phyloP scores from a whole-genome alignment of 371 early-diverging fungal genomes.

The Encephalitozoon cuniculi region DNA sequence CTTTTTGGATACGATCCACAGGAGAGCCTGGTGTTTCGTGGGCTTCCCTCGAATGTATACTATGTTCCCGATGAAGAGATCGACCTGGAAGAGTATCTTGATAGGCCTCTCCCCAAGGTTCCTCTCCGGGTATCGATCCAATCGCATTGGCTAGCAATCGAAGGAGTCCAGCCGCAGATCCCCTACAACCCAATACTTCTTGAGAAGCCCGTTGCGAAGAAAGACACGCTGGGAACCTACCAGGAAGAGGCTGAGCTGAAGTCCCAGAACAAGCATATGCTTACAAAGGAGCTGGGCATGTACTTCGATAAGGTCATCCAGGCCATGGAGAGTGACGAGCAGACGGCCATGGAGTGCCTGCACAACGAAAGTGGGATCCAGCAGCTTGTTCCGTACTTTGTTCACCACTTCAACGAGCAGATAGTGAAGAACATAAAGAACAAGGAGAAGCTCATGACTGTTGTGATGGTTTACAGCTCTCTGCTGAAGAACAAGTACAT shows the following conservation, averaged over 20 bases:
- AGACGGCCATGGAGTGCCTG: constrained; percentile 75
- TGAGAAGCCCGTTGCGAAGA: constrained; percentile 62
- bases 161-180: constrained; percentile 94
- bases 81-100: constrained; percentile 79
- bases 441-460: constrained; percentile 61
- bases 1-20: constrained; percentile 80
- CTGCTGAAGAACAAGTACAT: constrained; percentile 77
- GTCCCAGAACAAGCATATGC: constrained; percentile 65
- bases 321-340: constrained; percentile 68
- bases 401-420: constrained; percentile 80
- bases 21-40: constrained; percentile 67
- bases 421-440: constrained; percentile 61
- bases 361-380: constrained; percentile 82
- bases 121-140: constrained; percentile 63
- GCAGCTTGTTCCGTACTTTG: constrained; percentile 90
- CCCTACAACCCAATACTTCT: constrained; percentile 86
- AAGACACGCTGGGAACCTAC: constrained; percentile 68
- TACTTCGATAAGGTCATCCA: constrained; percentile 87
- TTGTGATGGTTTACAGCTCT: constrained; percentile 72
- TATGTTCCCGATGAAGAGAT: constrained; percentile 91
- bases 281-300: constrained; percentile 84
- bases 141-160: constrained; percentile 95
- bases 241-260: constrained; percentile 59
- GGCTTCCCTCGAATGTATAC: constrained; percentile 65
- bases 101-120: constrained; percentile 78